Percentiles rank a stretch among this genome's conserved stretches.
phyloP scores from a whole-genome alignment of 1,284 basidiomycete genomes.

The Ceratobasidium sp. region DNA sequence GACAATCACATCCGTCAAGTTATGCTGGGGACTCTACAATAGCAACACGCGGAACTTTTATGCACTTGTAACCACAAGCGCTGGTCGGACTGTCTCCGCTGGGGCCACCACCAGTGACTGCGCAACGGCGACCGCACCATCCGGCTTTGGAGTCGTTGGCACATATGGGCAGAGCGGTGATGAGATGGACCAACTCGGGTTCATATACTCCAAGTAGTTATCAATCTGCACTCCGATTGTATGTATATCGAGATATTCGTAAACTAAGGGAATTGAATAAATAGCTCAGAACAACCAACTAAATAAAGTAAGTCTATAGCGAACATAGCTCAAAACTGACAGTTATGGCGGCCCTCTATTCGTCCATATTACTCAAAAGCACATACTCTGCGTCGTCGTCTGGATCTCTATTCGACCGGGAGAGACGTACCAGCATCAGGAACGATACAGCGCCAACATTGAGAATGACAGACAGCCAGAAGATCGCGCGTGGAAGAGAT shows the following conservation, averaged over 20 bases:
- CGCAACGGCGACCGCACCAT: conserved; percentile 54
- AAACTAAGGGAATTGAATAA: background rate
- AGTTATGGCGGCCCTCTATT: background rate
- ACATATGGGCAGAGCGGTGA: conserved; percentile 59
- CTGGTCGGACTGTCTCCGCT: conserved; percentile 54
- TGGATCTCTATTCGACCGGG: background rate
- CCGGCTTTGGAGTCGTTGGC: conserved; percentile 57
- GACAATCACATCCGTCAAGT: conserved; percentile 52
- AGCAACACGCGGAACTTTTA: conserved; percentile 57
- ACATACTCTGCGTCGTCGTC: conserved; percentile 40
- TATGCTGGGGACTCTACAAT: conserved; percentile 55
- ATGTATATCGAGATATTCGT: background rate
- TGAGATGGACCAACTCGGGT: conserved; percentile 58
- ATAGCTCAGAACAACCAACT: background rate
- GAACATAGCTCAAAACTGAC: background rate
- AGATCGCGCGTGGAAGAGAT: conserved; percentile 68
- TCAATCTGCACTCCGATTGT: background rate
- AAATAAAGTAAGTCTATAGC: background rate
- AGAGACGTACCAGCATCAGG: conserved; percentile 23
- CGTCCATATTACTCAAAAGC: conserved; percentile 36
- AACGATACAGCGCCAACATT: conserved; percentile 15
- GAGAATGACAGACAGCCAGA: conserved; percentile 42
- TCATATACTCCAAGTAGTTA: conserved; percentile 33
- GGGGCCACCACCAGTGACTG: conserved; percentile 57
- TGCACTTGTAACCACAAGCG: conserved; percentile 55